Conservation (phyloP, 805 yeast species). For the Candida fluviatilis region DNA sequence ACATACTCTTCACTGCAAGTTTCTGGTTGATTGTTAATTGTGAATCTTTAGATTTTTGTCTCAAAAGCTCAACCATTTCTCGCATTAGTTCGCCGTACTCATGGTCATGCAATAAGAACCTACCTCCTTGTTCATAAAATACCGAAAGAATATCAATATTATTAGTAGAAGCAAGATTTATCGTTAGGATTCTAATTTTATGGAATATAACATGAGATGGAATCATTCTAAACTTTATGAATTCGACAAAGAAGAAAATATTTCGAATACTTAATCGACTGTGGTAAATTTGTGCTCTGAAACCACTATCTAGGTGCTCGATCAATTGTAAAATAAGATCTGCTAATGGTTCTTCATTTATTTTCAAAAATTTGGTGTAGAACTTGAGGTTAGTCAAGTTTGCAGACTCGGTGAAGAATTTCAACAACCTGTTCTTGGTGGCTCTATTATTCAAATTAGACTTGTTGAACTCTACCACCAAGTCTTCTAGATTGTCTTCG, state of each 20-base stretch:
- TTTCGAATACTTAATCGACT: slow-evolving; percentile 52
- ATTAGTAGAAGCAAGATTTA: slow-evolving; percentile 46
- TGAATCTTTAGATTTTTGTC: slow-evolving; percentile 44
- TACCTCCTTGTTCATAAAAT: slow-evolving; percentile 73
- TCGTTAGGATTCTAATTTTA: slow-evolving; percentile 58
- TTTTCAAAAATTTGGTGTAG: slow-evolving; percentile 67
- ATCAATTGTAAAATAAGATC: slow-evolving; percentile 52
- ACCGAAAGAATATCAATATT: slow-evolving; percentile 67
- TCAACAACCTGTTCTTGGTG: slow-evolving; percentile 55
- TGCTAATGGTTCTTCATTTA: slow-evolving; percentile 45
- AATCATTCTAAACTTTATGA: slow-evolving; percentile 70
- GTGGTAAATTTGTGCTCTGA: slow-evolving; percentile 54
- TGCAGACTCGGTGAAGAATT: slow-evolving; percentile 48
- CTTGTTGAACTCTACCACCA: slow-evolving; percentile 46
- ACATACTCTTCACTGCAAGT: slow-evolving; percentile 53
- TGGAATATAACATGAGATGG: slow-evolving; percentile 73
- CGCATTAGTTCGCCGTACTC: slow-evolving; percentile 57
- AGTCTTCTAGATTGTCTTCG: slow-evolving; percentile 47
- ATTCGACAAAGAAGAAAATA: slow-evolving; percentile 64
- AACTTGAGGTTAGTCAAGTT: slow-evolving; percentile 44
- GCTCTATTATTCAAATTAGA: slow-evolving; percentile 66
- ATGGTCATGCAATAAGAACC: slow-evolving; percentile 52
- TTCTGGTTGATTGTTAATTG: slow-evolving; percentile 51
- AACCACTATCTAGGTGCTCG: slow-evolving; percentile 51
- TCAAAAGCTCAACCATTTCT: slow-evolving; percentile 57